Percentiles rank a stretch among this genome's conserved stretches.
phyloP scores from a whole-genome alignment of 257 asterid species.

The Cordia subcordata region DNA sequence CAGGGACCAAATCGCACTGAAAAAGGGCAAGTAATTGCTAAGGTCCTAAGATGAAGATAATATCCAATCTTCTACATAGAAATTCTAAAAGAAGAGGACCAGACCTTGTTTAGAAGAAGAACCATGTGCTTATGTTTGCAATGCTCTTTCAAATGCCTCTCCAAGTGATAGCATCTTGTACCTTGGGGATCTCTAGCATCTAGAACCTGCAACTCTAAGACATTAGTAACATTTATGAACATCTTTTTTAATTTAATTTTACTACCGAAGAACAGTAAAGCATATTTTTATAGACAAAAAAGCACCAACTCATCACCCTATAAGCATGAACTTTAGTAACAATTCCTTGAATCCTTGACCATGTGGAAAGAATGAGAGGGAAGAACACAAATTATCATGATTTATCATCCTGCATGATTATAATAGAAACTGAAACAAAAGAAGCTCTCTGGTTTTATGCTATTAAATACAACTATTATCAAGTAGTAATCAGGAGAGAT shows the following conservation, averaged over 20 bases:
- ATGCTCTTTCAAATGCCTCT: slow-evolving; percentile 84
- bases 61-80: background rate
- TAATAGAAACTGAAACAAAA: too few relatives aligned
- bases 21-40: background rate
- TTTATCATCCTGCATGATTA: too few relatives aligned
- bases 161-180: slow-evolving; percentile 95
- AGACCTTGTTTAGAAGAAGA: slow-evolving; percentile 82
- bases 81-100: background rate
- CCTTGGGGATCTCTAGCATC: slow-evolving; percentile 98
- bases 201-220: slow-evolving; percentile 54
- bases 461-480: too few relatives aligned
- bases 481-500: too few relatives aligned
- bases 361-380: too few relatives aligned
- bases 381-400: too few relatives aligned
- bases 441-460: too few relatives aligned
- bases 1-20: slow-evolving; percentile 95
- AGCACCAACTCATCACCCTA: too few relatives aligned
- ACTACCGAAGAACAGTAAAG: background rate
- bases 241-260: background rate
- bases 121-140: slow-evolving; percentile 95
- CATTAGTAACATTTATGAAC: background rate
- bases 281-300: too few relatives aligned
- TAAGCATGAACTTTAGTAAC: too few relatives aligned
- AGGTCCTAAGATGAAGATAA: background rate
- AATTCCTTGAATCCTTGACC: too few relatives aligned